Base-by-base conservation (phyloP, 2,329 filamentous ascomycete species). In the Colletotrichum tofieldiae region DNA sequence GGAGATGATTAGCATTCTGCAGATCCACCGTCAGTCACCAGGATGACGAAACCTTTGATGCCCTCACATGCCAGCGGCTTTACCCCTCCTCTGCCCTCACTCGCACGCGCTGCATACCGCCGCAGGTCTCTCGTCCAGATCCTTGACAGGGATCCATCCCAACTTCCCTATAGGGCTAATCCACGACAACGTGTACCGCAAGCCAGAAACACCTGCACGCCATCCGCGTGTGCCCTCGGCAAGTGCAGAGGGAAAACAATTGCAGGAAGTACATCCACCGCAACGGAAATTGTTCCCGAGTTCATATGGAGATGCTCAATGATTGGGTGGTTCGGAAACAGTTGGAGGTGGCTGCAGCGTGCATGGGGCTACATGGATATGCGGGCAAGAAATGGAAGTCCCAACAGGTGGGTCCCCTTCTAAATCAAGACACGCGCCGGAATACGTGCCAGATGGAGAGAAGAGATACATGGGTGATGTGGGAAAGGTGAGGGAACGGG, bases 401-500 rank as follows among this genome's bases (percentile, higher is more conserved):
- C 20, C 58, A 37, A 61, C 43, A 23, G 51, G 43, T 45, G 58
- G 58, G 43, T 61, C 49, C 18, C 7, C 43, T 41, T 29, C 59
- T 62, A 12, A 26, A 62, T 62, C n/a, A 51, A 49, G 45, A 51
- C 14, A 20, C 5, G n/a, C 59, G 2, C 11, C 45, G 29, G 59
- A 23, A 2, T 23, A 20, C 39, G n/a, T 37, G 54, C 54, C 51
- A 35, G n/a, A 39, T 2, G 11, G 35, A 39, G 54, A 16, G 11
- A 39, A 20, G 0, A 9, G n/a, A n/a, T 56, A n/a, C 51, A 35
- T n/a, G 51, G 2, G 8, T 11, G 12, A 20, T 26, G 5, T 62
- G 32, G n/a, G n/a, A 39, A 39, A 51, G 43, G n/a, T 51, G 5
- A 62, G 59, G 9, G 16, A 62, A n/a, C 5, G 14, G 4, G 29